A percentile compares a stretch with the other conserved stretches of the same genome.
Evolutionary conservation across 768 basidiomycete species (phyloP).

Genomic region (Hygrocybe coccinea): DNA sequence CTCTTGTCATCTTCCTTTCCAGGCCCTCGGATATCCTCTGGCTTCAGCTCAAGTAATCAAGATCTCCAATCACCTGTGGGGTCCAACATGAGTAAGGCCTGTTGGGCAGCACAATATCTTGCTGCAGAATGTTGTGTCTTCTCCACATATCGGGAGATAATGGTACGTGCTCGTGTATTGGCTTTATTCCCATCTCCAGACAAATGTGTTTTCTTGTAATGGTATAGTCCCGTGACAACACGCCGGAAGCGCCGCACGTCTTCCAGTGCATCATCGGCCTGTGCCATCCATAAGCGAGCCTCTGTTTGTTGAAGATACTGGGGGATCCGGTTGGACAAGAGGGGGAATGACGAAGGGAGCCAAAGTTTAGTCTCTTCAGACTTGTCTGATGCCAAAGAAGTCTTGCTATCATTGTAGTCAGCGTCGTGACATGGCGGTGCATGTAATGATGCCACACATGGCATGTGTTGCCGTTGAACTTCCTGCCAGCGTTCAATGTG

Average conservation of each 20-base stretch:
- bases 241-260: constrained; percentile 7
- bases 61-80: constrained; percentile 1
- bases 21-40: constrained; percentile 2
- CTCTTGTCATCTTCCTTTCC: not conserved
- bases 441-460: too few relatives aligned
- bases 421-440: too few relatives aligned
- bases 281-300: constrained; percentile 18
- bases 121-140: not conserved
- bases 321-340: not conserved
- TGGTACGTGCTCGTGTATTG: not conserved
- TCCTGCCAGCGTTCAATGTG: constrained; percentile 16
- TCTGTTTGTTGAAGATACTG: constrained; percentile 13
- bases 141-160: constrained; percentile 1
- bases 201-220: not conserved
- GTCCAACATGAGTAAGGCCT: not conserved
- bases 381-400: not conserved
- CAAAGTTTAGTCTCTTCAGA: too few relatives aligned
- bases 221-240: not conserved
- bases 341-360: too few relatives aligned
- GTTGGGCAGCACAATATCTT: constrained; percentile 3
- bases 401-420: too few relatives aligned
- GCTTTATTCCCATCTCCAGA: not conserved
- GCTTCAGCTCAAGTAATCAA: not conserved
- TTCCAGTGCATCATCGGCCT: constrained; percentile 24
- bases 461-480: constrained; percentile 11